Evolutionary conservation across 257 asterid genomes (phyloP), one percentile per base, ranked within the genome.

Genomic region (Jacaranda copaia): DNA sequence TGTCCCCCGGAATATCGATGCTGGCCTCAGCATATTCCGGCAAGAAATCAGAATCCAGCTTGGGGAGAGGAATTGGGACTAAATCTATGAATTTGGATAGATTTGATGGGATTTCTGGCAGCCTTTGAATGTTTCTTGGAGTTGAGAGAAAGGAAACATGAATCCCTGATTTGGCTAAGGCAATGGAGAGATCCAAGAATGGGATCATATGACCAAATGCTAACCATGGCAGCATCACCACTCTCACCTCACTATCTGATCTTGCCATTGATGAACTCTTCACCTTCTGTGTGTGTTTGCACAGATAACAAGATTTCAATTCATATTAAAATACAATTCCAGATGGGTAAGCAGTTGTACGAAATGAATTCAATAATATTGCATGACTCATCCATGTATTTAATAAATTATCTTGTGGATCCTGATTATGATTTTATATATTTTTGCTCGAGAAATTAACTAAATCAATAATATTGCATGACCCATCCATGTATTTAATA

Each of bases 151-250:
- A 74, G 16, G 79, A 80, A 40, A 80, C 83, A 51, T 70, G 88
- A 8, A 86, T 79, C 43, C 81, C 81, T 3, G 11, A 39, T 42
- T 40, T 64, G 73, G 88, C 90, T 2, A 86, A 74, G 69, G 86
- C 86, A 38, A 83, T 59, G 18, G 87, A 71, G 73, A 86, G 81
- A 40, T 83, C 81, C 12, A 52, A 63, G 55, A 76, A 81, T 32
- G 89, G 86, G 65, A 79, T 79, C 48, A 86, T 43, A 32, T 86
- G 86, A 19, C 87, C 87, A 49, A 84, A 84, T 40, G 87, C 84
- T 35, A 70, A 55, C 86, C 86, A 83, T 53, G 87, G 89, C 18
- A 83, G 72, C 82, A 85, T 32, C 48, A 78, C 89, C 16, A 72
- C 85, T 35, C 80, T 81, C 32, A 80, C n/a, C 12, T 68, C 53